Percentiles rank a stretch among this genome's conserved stretches.
Evolutionary conservation across 2,329 filamentous ascomycete species (phyloP).

Genomic region (Thielaviopsis cerberus): DNA sequence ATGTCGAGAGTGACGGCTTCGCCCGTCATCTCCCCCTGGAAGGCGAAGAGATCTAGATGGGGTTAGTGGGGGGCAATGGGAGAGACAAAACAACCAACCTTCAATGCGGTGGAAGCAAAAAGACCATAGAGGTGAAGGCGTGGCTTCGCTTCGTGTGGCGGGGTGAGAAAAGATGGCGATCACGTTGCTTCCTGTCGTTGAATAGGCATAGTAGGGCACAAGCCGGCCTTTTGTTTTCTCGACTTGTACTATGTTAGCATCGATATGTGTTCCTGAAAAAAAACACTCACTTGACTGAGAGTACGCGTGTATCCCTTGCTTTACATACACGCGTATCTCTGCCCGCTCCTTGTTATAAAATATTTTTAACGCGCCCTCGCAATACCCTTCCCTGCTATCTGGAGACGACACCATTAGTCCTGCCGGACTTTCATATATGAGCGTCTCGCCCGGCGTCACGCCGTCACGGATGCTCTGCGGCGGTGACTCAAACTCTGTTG

Average conservation of each 20-base stretch:
- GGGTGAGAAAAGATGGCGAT: background rate
- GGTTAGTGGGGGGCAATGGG: background rate
- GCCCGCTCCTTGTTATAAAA: background rate
- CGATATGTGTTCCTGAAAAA: background rate
- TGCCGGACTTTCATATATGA: background rate
- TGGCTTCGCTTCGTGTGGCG: background rate
- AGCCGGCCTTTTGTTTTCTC: background rate
- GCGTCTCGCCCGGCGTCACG: background rate
- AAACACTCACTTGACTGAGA: background rate
- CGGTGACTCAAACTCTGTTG: background rate
- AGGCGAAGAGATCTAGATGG: background rate
- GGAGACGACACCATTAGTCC: background rate
- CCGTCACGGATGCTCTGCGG: background rate
- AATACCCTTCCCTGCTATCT: background rate
- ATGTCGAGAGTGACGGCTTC: constrained; percentile 4
- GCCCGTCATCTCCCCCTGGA: constrained; percentile 3
- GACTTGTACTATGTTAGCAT: too few relatives aligned
- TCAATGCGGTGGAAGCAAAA: background rate
- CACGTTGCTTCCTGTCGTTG: background rate
- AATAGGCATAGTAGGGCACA: constrained; percentile 5
- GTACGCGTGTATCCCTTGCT: background rate
- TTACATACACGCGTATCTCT: background rate
- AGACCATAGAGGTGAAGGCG: background rate
- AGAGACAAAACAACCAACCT: background rate
- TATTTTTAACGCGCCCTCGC: background rate